Base-by-base conservation (phyloP, 2,329 filamentous ascomycete species). In the Talaromyces sp. region DNA sequence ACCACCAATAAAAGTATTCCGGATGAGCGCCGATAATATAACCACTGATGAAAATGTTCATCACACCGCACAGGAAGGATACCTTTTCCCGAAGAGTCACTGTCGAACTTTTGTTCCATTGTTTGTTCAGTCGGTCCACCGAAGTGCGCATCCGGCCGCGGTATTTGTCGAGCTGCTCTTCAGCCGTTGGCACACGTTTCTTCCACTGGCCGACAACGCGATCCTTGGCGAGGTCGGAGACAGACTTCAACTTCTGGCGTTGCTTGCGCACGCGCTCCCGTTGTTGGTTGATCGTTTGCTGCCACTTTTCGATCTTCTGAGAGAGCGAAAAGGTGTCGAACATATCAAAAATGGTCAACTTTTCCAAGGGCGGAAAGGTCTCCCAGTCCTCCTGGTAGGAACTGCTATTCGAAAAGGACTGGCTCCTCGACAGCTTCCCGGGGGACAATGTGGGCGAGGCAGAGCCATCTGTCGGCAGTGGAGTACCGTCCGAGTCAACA, bases 31-130 rank as follows among this genome's bases (percentile, higher is more conserved):
- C 95, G 59, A 99, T 90, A 54, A 99, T 81, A 75, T 96, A 98
- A 62, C 94, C 95, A 67, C 92, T 96, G 73, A 98, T 87, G 77
- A 99, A 96, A 75, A 99, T 95, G 78, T 99, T 99, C 79, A 97
- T 86, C 67, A 97, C 93, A 69, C 92, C 95, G 64, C 88, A 94
- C 65, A 99, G 97, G 76, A 99, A 99, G 5, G 94, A 93, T 56
- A 96, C 81, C 82, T 99, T 99, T 79, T 99, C 95, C 62, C 93
- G 88, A 56, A 91, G 77, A 1, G 92, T 97, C 68, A 99, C 92
- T 8, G 87, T 88, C 70, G 92, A 92, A 18, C 90, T 91, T 72
- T 96, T 90, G 72, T 91, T 95, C 93, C 94, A 99, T 70, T 87
- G 87, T 67, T 84, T 86, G 64, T 89, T 89, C 36, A 98, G 83